Base-by-base conservation (phyloP, 2,329 filamentous ascomycete species). In the Colletotrichum destructivum region DNA sequence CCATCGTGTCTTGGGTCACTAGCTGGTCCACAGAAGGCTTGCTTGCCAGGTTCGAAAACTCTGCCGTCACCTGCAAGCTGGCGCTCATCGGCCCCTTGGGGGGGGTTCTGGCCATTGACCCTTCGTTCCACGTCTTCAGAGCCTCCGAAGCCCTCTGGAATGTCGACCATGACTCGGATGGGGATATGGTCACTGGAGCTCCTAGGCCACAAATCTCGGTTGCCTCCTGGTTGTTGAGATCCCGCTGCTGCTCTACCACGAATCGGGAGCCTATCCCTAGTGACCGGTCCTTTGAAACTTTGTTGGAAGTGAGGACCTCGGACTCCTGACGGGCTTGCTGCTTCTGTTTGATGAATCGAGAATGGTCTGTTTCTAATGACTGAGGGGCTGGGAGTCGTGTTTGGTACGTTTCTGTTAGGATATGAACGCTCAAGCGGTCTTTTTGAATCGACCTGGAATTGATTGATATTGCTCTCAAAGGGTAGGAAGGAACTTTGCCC, bases 161-260 rank as follows among this genome's bases (percentile, higher is more conserved):
- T 57, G 71, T 74, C 71, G 66, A 75, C 74, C 66, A 81, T 77
- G 60, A 76, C 64, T 81, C 77, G 46, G 74, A 81, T 77, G 69
- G 82, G 78, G 72, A 83, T 81, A 76, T 82, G 77, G 70, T 84
- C 81, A 70, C 80, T 83, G 76, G 81, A 81, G 75, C 77, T 80
- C 44, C 73, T 74, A 26, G 54, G 21, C 12, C 35, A 49, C 16
- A 49, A 44, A 9, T 40, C 40, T 21, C 26, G 38, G 44, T 55
- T 60, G 31, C 4, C 38, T 56, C 40, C 31, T 59, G 47, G n/a
- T 18, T 56, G 15, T 40, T 62, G 66, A 40, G 47, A 47, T 44
- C 54, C 13, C 21, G n/a, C 13, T 6, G 46, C 21, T 35, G n/a
- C 23, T 46, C 40, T 23, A 9, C 35, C 26, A 26, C 18, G 5